Conservation (phyloP, 805 yeast species). For the Candida fluviatilis region DNA sequence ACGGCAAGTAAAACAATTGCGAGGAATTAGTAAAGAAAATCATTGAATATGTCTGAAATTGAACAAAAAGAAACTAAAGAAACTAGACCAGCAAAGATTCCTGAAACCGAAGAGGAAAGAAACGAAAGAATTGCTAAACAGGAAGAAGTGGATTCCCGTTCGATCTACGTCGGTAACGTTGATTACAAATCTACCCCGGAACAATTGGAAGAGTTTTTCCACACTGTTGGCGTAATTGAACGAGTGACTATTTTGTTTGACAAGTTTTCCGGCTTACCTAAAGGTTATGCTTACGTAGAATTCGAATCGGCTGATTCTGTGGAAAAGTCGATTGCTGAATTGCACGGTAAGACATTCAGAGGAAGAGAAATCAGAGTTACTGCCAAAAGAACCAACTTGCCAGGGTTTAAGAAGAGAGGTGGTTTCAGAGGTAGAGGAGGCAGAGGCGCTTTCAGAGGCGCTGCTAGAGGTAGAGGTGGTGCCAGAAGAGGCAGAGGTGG, state of each 20-base stretch:
- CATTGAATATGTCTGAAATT: slow-evolving; percentile 3
- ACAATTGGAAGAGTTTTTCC: slow-evolving; percentile 45
- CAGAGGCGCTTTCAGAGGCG: slow-evolving; percentile 12
- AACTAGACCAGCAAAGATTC: slow-evolving; percentile 4
- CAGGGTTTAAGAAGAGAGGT: slow-evolving; percentile 33
- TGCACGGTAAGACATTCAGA: slow-evolving; percentile 40
- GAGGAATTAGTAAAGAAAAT: not conserved
- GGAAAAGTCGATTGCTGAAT: slow-evolving; percentile 39
- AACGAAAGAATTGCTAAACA: slow-evolving; percentile 33
- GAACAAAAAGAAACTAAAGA: slow-evolving; percentile 6
- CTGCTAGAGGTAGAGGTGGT: slow-evolving; percentile 3
- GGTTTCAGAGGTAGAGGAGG: slow-evolving; percentile 4
- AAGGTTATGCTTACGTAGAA: slow-evolving; percentile 64
- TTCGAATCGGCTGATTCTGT: slow-evolving; percentile 44
- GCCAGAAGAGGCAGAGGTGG: slow-evolving; percentile 3
- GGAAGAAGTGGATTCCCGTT: slow-evolving; percentile 47
- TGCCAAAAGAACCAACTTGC: slow-evolving; percentile 52
- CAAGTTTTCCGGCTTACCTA: slow-evolving; percentile 42
- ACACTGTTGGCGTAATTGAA: slow-evolving; percentile 41
- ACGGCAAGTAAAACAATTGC: not conserved
- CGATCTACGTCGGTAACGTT: slow-evolving; percentile 52
- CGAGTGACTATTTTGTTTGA: slow-evolving; percentile 51
- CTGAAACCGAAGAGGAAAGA: slow-evolving; percentile 29
- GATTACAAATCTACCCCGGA: slow-evolving; percentile 47
- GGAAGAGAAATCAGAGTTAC: slow-evolving; percentile 46